Evolutionary conservation across 768 basidiomycete genomes (phyloP), one percentile per base, ranked within the genome.

Genomic region (Hygrocybe punicea): DNA sequence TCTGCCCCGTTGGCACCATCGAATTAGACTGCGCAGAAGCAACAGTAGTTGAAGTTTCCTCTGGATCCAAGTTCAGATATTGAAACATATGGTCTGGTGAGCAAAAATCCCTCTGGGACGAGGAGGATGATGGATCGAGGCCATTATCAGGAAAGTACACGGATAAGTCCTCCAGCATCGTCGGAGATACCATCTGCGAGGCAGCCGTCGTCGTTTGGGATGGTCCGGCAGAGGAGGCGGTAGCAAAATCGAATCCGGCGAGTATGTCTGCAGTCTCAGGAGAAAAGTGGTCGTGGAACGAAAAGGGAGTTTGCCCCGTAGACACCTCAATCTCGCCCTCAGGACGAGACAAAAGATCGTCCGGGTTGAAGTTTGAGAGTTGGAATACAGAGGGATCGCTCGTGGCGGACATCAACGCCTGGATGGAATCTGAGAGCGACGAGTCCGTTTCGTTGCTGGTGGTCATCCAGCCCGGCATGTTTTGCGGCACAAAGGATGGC

Each of bases 271-370:
- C 25, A 36, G 14, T 56, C 45, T 11, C 19, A 13, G 19, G 4
- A 9, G n/a, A 25, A 8, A 46, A 46, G n/a, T 36, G 25, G 13
- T 48, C 16, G 8, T 37, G 21, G 8, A 24, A 34, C 2, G 45
- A 16, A 21, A 39, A 33, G 1, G 44, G 34, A 19, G 63, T 17
- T 44, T 68, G 62, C 33, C 69, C 69, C 62, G 72, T 55, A 17
- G 68, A 75, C 4, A 79, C 61, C 49, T 78, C 73, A 35, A 80
- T 62, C 40, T 75, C 69, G 3, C 73, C 75, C 11, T 59, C 60
- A 2, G 80, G 77, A 24, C 71, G 67, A 33, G 67, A 56, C 13
- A 69, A 23, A 25, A 79, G 61, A 21, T 56, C 46, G 21, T 67
- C 56, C 2, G 69, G 49, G 55, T 74, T 69, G 48, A 78, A 65